These are phyloP conservation scores for Leptomonas seymouri DNA, from an alignment of 208 protist species.

Conservation along the genomic window DNA sequence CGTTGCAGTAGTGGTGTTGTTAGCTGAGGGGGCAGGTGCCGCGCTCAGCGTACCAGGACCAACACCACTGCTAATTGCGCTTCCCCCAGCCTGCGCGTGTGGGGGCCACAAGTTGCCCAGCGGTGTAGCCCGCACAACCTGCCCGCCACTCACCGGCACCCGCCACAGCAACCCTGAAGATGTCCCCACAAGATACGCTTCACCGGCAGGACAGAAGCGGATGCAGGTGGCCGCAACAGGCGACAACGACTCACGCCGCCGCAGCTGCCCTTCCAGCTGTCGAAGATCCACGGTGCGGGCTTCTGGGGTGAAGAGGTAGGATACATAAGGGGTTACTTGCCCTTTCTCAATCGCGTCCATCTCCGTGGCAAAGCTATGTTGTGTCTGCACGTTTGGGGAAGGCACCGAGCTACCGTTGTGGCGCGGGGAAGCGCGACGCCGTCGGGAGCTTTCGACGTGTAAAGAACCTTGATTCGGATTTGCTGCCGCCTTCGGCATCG, in stretches of 20 bases:
- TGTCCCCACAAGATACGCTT: conserved; percentile 59
- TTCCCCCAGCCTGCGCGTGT: not conserved
- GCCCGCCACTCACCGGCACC: conserved; percentile 23
- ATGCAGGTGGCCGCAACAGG: conserved; percentile 41
- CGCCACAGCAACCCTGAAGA: conserved; percentile 50
- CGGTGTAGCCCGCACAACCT: conserved; percentile 25
- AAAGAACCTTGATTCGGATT: not conserved
- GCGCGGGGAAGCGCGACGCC: not conserved
- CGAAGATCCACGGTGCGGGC: conserved; percentile 46
- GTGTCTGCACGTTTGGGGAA: conserved; percentile 18
- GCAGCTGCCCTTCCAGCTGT: conserved; percentile 17
- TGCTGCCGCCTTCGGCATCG: not conserved
- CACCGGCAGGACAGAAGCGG: conserved; percentile 41
- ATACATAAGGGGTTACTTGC: conserved; percentile 34
- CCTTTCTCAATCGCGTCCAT: conserved; percentile 45
- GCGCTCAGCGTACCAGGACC: not conserved
- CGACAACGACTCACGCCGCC: conserved; percentile 6
- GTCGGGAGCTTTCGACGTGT: not conserved
- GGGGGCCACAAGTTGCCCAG: conserved; percentile 40
- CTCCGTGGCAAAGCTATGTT: conserved; percentile 29
- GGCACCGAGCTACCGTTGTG: not conserved
- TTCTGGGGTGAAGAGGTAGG: conserved; percentile 61
- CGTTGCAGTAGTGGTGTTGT: not conserved
- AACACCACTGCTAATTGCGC: not conserved
- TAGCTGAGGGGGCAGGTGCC: not conserved